Evolutionary conservation across 805 yeast species (phyloP), one percentile per base, ranked within the genome.

Genomic region (Kuraishia borneana): DNA sequence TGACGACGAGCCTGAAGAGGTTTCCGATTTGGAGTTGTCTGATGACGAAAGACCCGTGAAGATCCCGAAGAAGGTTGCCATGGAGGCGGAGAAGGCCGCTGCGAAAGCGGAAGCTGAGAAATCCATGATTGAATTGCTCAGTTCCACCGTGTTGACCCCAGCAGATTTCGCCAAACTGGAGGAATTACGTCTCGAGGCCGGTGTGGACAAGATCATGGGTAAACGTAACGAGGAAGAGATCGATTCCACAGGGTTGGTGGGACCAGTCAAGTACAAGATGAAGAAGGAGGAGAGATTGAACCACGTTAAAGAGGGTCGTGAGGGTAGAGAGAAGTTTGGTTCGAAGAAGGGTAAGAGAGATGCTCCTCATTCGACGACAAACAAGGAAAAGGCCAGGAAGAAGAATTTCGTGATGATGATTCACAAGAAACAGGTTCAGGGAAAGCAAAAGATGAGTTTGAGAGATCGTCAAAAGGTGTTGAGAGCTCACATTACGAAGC

Each of bases 371-470:
- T 83, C 95, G 20, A 88, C 97, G 8, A 92, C 99, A 2, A 92
- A 92, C 58, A 76, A 76, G 60, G 96, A 94, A 61, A 92, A 92
- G 73, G 94, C 87, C 18, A 73, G 97, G 58, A 85, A 85, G 85
- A 92, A 92, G 95, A 92, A 92, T 61, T 92, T 87, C 53, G 89
- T 92, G 54, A 92, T 92, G 99, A 83, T 83, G 89, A 83, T 92
- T 46, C 99, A 92, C 60, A 92, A 89, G 64, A 76, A 76, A 49
- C 77, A 83, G 33, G 97, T 92, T 26, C 94, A 83, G 58, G 97
- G 97, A 42, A 92, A 92, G 59, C 88, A 81, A 42, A 83, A 79
- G 61, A 67, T 81, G 70, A 83, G 96, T 37, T 65, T 92, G 47
- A 70, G 95, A 48, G 97, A 92, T 56, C 78, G 85, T 57, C 96